Evolutionary conservation across 2,329 filamentous ascomycete genomes (phyloP).

Genomic region (Emergomyces orientalis): DNA sequence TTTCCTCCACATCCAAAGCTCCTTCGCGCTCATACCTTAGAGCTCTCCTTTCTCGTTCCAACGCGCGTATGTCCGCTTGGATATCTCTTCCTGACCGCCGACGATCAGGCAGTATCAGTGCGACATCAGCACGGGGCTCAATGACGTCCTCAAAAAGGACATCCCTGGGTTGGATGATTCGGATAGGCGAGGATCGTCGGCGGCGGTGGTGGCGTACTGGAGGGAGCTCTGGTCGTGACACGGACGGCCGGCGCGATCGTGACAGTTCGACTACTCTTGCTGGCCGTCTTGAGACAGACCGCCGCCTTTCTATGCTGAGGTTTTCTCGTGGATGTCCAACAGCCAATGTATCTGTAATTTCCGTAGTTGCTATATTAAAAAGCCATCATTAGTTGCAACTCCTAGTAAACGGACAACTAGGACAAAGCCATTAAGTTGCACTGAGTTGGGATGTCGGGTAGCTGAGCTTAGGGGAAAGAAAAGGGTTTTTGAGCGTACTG

Average conservation of each 20-base stretch:
- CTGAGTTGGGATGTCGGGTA: background rate
- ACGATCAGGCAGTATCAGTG: constrained; percentile 44
- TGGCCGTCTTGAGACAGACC: constrained; percentile 15
- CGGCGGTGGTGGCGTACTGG: constrained; percentile 17
- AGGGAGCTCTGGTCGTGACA: constrained; percentile 3
- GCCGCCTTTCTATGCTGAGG: constrained; percentile 27
- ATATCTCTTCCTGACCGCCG: constrained; percentile 53
- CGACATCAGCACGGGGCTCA: constrained; percentile 40
- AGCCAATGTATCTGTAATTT: constrained; percentile 5
- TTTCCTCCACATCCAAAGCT: constrained; percentile 39
- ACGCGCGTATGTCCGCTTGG: constrained; percentile 58
- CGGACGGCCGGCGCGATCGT: background rate
- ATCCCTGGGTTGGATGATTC: constrained; percentile 27
- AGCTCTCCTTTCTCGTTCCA: constrained; percentile 57
- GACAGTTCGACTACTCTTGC: background rate
- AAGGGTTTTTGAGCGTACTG: constrained; percentile 4
- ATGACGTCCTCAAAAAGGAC: constrained; percentile 35
- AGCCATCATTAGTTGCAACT: background rate
- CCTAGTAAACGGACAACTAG: background rate
- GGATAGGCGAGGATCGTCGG: constrained; percentile 30
- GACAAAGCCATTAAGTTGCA: background rate
- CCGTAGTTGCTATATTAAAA: constrained; percentile 2
- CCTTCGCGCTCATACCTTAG: constrained; percentile 46
- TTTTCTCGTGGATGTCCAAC: constrained; percentile 1
- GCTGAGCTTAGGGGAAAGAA: background rate